These are phyloP conservation scores for Salvia hispanica DNA, from an alignment of 257 asterid species.

Conservation along the genomic window DNA sequence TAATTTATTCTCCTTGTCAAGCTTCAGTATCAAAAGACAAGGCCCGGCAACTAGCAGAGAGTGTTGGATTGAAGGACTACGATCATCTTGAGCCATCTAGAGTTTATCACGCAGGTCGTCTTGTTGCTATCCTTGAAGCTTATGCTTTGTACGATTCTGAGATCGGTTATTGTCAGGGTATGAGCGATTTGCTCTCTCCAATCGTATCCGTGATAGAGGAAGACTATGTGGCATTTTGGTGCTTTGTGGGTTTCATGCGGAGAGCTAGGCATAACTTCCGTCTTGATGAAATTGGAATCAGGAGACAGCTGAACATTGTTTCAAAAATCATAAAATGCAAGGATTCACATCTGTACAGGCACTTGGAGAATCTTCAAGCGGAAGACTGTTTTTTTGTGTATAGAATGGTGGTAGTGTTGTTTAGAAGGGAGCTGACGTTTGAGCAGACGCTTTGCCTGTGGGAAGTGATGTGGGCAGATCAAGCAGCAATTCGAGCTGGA, in stretches of 20 bases:
- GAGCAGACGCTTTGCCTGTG: constrained; percentile 56
- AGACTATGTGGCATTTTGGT: constrained; percentile 81
- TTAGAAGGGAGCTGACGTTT: constrained; percentile 63
- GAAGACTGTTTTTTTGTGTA: constrained; percentile 94
- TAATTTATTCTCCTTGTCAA: constrained; percentile 65
- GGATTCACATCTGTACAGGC: constrained; percentile 76
- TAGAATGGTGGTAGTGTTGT: constrained; percentile 89
- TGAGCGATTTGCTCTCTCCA: constrained; percentile 94
- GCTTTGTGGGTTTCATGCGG: constrained; percentile 88
- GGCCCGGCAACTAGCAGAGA: constrained; percentile 66
- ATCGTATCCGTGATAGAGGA: constrained; percentile 77
- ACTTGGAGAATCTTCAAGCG: constrained; percentile 85
- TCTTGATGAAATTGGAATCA: constrained; percentile 87
- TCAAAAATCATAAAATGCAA: constrained; percentile 77
- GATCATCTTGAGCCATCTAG: constrained; percentile 76
- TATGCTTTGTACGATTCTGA: constrained; percentile 80
- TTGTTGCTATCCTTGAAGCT: constrained; percentile 84
- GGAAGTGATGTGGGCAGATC: constrained; percentile 99
- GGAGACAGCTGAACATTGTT: constrained; percentile 67
- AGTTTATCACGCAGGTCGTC: constrained; percentile 79
- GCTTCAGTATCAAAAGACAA: constrained; percentile 59
- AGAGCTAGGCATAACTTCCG: constrained; percentile 93
- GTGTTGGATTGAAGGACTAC: constrained; percentile 76
- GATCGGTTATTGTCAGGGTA: constrained; percentile 94
- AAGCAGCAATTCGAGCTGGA: constrained; percentile 85